These are phyloP conservation scores for Epichloe scottii DNA, from an alignment of 2,329 filamentous ascomycete genomes.

Conservation along the genomic window DNA sequence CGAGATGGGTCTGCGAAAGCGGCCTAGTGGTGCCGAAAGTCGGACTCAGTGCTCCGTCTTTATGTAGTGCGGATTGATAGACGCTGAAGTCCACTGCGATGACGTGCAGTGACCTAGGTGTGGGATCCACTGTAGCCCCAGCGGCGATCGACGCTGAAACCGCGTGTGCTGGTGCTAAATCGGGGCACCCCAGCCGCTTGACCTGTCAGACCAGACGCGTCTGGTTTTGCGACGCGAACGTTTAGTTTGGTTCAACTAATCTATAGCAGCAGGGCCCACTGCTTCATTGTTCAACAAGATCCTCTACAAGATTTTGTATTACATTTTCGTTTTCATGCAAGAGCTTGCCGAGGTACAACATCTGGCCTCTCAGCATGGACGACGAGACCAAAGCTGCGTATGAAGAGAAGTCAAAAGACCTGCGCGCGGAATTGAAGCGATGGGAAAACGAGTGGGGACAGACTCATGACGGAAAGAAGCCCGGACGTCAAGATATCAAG, in stretches of 20 bases:
- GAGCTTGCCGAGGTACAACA: background rate
- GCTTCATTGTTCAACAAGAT: background rate
- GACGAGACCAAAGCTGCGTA: slow-evolving; percentile 29
- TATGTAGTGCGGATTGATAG: too few species aligned
- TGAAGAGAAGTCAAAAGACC: slow-evolving; percentile 35
- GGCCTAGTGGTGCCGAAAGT: background rate
- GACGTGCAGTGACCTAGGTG: too few species aligned
- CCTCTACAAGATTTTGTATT: background rate
- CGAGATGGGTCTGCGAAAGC: too few species aligned
- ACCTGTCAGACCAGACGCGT: background rate
- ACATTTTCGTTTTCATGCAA: background rate
- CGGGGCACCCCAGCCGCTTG: background rate
- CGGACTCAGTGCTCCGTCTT: background rate
- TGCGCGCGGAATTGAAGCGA: slow-evolving; percentile 59
- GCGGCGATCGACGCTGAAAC: background rate
- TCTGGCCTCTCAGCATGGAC: slow-evolving; percentile 29
- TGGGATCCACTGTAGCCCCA: background rate
- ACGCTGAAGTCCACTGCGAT: background rate
- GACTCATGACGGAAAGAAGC: slow-evolving; percentile 53
- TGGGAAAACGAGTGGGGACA: slow-evolving; percentile 61
- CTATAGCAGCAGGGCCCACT: background rate
- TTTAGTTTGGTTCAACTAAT: background rate
- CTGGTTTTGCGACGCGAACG: background rate
- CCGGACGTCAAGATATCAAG: slow-evolving; percentile 65
- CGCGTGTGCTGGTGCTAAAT: background rate